Conservation (phyloP, 257 asterid species). For the Solanum chilense region DNA sequence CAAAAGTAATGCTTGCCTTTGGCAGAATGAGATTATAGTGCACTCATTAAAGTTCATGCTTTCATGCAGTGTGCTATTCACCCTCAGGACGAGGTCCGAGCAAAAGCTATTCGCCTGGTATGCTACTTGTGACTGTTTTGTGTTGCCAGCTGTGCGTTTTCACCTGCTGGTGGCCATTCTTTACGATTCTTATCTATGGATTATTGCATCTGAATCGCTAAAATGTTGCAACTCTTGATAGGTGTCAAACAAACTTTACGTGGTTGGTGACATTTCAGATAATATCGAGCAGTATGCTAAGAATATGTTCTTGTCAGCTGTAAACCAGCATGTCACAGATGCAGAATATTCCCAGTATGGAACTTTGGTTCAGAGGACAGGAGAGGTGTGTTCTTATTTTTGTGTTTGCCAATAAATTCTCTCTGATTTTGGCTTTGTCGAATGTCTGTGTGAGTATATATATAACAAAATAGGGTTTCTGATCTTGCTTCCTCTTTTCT, state of each 20-base stretch:
- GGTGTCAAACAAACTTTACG: slow-evolving; percentile 88
- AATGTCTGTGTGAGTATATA: not conserved
- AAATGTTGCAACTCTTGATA: slow-evolving; percentile 20
- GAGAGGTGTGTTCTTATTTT: slow-evolving; percentile 38
- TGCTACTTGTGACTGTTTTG: slow-evolving; percentile 10
- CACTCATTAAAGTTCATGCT: not conserved
- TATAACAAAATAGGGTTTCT: not conserved
- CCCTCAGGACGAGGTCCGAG: slow-evolving; percentile 75
- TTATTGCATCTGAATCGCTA: not conserved
- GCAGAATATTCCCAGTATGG: slow-evolving; percentile 35
- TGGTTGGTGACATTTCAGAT: slow-evolving; percentile 49
- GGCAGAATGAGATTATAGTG: not conserved
- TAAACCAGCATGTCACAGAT: slow-evolving; percentile 42
- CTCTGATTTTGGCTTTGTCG: not conserved
- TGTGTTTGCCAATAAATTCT: not conserved
- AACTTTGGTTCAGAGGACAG: slow-evolving; percentile 39
- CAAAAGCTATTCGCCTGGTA: slow-evolving; percentile 94
- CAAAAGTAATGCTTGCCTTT: not conserved
- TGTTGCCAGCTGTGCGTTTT: not conserved
- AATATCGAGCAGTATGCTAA: slow-evolving; percentile 75
- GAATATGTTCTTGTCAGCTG: slow-evolving; percentile 64
- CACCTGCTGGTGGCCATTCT: not conserved
- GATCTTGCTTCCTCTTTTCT: not conserved
- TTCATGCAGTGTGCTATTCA: slow-evolving; percentile 77
- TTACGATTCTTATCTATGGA: not conserved